These are phyloP conservation scores for Globisporangium spinosum DNA, from an alignment of 352 stramenopile genomes.

Conservation along the genomic window DNA sequence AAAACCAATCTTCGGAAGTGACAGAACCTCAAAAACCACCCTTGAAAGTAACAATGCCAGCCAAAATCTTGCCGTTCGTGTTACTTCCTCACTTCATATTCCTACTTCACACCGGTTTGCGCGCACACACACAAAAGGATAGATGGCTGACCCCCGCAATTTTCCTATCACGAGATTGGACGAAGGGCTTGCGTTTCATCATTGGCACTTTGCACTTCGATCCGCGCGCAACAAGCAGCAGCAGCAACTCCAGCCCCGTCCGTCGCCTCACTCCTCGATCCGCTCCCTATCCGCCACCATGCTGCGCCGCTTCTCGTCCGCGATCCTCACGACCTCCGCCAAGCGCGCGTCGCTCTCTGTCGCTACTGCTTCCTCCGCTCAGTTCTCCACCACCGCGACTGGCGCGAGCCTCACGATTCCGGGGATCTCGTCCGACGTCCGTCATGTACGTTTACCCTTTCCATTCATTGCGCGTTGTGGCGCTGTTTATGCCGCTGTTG, in stretches of 20 bases:
- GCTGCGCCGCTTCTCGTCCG: slow-evolving; percentile 40
- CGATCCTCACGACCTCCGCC: slow-evolving; percentile 18
- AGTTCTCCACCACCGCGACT: slow-evolving; percentile 29
- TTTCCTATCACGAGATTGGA: slow-evolving; percentile 1
- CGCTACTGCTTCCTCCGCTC: slow-evolving; percentile 6
- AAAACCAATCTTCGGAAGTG: not conserved
- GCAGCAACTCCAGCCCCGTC: slow-evolving; percentile 11
- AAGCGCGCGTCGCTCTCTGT: slow-evolving; percentile 7
- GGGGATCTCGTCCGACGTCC: slow-evolving; percentile 60
- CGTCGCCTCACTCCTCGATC: slow-evolving; percentile 5
- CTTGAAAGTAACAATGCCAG: not conserved
- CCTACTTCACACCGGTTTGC: slow-evolving; percentile 16
- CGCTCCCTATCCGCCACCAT: slow-evolving; percentile 18
- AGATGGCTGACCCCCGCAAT: not conserved
- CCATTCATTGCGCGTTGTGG: not conserved
- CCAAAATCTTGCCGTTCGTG: not conserved
- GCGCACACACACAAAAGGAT: not conserved
- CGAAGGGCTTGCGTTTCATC: slow-evolving; percentile 3
- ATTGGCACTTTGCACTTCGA: slow-evolving; percentile 2
- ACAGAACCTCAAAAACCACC: not conserved
- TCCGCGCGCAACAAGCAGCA: not conserved
- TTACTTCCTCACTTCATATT: slow-evolving; percentile 27
- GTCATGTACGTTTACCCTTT: slow-evolving; percentile 29
- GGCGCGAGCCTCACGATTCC: slow-evolving; percentile 57
- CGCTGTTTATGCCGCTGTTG: not conserved